Base-by-base conservation (phyloP, 164 flowering plant genomes). In the Litsea cubeba region DNA sequence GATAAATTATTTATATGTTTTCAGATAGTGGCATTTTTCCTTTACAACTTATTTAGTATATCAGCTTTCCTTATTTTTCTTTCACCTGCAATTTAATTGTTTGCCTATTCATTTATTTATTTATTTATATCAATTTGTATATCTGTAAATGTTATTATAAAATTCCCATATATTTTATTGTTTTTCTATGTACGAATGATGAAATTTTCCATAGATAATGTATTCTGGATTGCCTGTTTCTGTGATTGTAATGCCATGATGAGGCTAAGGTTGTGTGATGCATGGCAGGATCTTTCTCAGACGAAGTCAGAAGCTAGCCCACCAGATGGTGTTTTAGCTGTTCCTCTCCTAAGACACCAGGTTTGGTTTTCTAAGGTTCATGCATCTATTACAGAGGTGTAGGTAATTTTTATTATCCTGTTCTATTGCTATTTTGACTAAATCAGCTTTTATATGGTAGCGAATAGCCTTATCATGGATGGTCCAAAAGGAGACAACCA, bases 391-490 rank as follows among this genome's bases (percentile, higher is more conserved):
- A 24, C 26, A n/a, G 23, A 18, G 12, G 6, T 18, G 24, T 71
- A 22, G 5, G 6, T 72, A 32, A 8, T 24, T 69, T 62, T 49
- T 69, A 22, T 69, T 50, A 49, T 69, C 50, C 54, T n/a, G 58
- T 50, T 20, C 24, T 17, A 8, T 32, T 68, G 10, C 30, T 50
- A 28, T 58, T 58, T 71, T 25, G 65, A 3, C 65, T 71, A 51
- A 71, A 76, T 32, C 18, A 22, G 46, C 15, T 68, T 35, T 67
- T 57, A 3, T 76, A 58, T 72, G 76, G 1, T 86, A 96, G 98
- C 94, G 88, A 88, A 91, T 96, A 83, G 99, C 98, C 70, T 82
- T 94, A 81, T 88, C 89, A 66, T 96, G 99, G 99, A 92, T 92
- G 97, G 84, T 87, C 72, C 90, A 88, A 75, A 92, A 90, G 84